Percentiles rank a stretch among this genome's conserved stretches.
Evolutionary conservation across 345 rosid species (phyloP).

Genomic region (Geranium rotundifolium): DNA sequence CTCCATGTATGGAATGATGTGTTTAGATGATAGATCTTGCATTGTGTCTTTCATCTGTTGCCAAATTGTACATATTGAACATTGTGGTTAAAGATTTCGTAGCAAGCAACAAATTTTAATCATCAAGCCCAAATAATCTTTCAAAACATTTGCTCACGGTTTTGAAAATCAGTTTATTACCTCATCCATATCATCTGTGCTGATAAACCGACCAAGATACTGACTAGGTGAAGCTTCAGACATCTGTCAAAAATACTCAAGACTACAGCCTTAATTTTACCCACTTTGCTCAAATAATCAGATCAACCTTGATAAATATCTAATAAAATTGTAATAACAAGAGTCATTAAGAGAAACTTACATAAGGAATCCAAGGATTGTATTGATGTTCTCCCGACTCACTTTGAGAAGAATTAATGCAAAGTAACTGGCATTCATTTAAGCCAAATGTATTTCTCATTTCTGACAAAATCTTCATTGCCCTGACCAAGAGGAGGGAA

Average conservation of each 20-base stretch:
- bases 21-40: slow-evolving; percentile 87
- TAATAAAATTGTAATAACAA: background rate
- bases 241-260: slow-evolving; percentile 46
- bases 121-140: background rate
- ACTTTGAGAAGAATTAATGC: slow-evolving; percentile 83
- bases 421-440: slow-evolving; percentile 66
- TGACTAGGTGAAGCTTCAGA: slow-evolving; percentile 35
- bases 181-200: slow-evolving; percentile 63
- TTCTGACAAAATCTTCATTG: slow-evolving; percentile 59
- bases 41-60: slow-evolving; percentile 70
- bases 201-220: slow-evolving; percentile 62
- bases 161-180: slow-evolving; percentile 20
- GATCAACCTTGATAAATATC: background rate
- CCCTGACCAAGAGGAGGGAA: slow-evolving; percentile 43
- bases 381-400: slow-evolving; percentile 46
- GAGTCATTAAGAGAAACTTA: slow-evolving; percentile 20
- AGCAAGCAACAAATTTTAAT: slow-evolving; percentile 10
- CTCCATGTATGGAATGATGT: slow-evolving; percentile 92
- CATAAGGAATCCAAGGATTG: slow-evolving; percentile 61
- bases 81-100: slow-evolving; percentile 11
- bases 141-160: slow-evolving; percentile 5
- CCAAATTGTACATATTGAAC: slow-evolving; percentile 15
- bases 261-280: background rate
- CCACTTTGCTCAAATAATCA: background rate
- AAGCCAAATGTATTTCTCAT: slow-evolving; percentile 85